Conservation (phyloP, 73 alveolate species). For the Paramecium tetraurelia region DNA sequence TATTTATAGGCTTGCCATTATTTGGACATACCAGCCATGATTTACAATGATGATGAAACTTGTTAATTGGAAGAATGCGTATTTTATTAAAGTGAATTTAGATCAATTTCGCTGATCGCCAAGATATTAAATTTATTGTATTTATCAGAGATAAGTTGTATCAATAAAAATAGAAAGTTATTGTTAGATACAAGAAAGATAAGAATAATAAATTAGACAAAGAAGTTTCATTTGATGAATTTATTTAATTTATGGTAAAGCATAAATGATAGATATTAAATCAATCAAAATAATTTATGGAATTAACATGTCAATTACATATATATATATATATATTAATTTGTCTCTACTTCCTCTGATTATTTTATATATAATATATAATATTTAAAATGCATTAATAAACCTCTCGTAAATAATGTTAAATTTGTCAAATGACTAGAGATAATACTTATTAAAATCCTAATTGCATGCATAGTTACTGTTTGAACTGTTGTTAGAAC, state of each 20-base stretch:
- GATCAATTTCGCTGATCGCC: constrained; percentile 9
- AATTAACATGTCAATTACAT: background rate
- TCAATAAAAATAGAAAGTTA: background rate
- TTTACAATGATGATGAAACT: background rate
- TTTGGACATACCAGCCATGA: background rate
- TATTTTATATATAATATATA: background rate
- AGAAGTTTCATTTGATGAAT: constrained; percentile 8
- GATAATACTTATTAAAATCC: background rate
- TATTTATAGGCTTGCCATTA: background rate
- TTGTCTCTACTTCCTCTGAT: background rate
- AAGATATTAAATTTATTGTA: constrained; percentile 5
- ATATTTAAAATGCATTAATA: background rate
- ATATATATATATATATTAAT: background rate
- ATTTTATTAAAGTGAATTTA: background rate
- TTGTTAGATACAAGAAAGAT: constrained; percentile 9
- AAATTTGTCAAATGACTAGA: background rate
- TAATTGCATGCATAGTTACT: background rate
- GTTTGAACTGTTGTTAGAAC: background rate
- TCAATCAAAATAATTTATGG: background rate
- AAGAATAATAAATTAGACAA: background rate
- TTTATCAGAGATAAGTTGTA: constrained; percentile 10
- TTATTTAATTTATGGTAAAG: background rate
- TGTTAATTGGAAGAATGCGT: constrained; percentile 31
- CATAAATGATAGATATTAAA: background rate
- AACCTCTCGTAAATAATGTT: background rate